phyloP scores from a whole-genome alignment of 2,329 filamentous ascomycete species.

The Lasiodiplodia sp. region DNA sequence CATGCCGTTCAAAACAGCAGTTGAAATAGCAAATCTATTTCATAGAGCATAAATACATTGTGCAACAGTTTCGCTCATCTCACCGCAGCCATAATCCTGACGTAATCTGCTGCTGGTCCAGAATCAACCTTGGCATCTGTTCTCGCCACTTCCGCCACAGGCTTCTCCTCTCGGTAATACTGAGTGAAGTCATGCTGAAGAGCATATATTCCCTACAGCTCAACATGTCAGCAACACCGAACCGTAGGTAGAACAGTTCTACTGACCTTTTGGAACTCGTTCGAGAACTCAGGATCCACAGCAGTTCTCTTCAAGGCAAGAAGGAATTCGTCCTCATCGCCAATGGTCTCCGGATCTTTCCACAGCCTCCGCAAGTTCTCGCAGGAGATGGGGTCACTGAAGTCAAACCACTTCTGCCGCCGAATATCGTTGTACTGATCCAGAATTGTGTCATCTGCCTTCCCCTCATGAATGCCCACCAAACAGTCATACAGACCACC shows the following conservation, averaged over 20 bases:
- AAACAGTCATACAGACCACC: slow-evolving; percentile 65
- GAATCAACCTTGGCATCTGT: not conserved
- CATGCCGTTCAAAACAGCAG: not conserved
- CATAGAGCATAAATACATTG: not conserved
- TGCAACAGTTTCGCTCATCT: not conserved
- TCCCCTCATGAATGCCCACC: slow-evolving; percentile 29
- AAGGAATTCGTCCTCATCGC: slow-evolving; percentile 49
- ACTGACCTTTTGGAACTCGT: slow-evolving; percentile 41
- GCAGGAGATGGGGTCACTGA: slow-evolving; percentile 35
- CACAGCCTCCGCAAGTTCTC: slow-evolving; percentile 48
- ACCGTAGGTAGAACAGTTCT: not conserved
- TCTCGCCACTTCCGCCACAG: not conserved
- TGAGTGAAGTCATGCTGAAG: slow-evolving; percentile 13
- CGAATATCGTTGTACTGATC: slow-evolving; percentile 32
- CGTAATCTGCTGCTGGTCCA: not conserved
- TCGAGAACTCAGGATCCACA: slow-evolving; percentile 39
- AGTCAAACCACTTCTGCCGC: slow-evolving; percentile 25
- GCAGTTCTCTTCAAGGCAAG: slow-evolving; percentile 43
- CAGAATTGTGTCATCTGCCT: slow-evolving; percentile 31
- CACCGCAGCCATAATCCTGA: not conserved
- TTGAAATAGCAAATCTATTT: not conserved
- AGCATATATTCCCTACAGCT: not conserved
- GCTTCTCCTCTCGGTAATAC: not conserved
- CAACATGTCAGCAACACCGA: not conserved
- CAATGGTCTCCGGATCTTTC: slow-evolving; percentile 46